A percentile compares a stretch with the other conserved stretches of the same genome.
Conservation (phyloP, 306 rosid species). For the Vicia villosa region DNA sequence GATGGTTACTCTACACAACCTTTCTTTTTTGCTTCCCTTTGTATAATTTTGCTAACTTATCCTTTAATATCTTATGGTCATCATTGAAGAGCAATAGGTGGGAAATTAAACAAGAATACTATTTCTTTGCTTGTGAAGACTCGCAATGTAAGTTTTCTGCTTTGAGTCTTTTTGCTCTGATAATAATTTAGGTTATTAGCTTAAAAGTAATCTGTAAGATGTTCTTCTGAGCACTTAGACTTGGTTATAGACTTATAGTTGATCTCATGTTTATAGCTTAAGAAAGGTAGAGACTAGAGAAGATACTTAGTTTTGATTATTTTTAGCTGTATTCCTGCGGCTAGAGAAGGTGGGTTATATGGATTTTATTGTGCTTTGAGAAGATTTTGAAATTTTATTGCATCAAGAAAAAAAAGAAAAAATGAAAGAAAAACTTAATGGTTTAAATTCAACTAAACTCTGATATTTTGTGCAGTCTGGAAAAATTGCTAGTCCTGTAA, state of each 20-base stretch:
- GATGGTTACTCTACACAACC: conserved; percentile 28
- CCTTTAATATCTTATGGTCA: conserved; percentile 44
- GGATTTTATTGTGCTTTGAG: conserved; percentile 4
- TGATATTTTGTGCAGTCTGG: conserved; percentile 13
- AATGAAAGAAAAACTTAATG: not conserved
- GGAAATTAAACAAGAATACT: conserved; percentile 83
- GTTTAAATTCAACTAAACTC: conserved; percentile 21
- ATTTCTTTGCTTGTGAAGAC: conserved; percentile 90
- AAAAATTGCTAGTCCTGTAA: conserved; percentile 21
- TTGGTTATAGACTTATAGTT: conserved; percentile 13
- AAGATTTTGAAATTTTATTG: conserved; percentile 18
- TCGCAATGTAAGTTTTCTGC: conserved; percentile 58
- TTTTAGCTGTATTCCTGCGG: conserved; percentile 24
- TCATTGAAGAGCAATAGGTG: conserved; percentile 82
- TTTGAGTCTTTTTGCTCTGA: conserved; percentile 19
- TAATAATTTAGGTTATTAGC: conserved; percentile 20
- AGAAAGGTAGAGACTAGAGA: conserved; percentile 23
- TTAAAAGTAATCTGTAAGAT: conserved; percentile 23
- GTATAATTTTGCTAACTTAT: conserved; percentile 32
- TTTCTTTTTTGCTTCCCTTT: conserved; percentile 7
- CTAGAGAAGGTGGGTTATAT: conserved; percentile 9
- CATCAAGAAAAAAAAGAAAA: not conserved
- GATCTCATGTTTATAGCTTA: conserved; percentile 13
- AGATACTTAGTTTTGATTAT: conserved; percentile 18
- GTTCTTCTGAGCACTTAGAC: conserved; percentile 5